Evolutionary conservation across 2,329 filamentous ascomycete species (phyloP).

Genomic region (Penicillium sp.): DNA sequence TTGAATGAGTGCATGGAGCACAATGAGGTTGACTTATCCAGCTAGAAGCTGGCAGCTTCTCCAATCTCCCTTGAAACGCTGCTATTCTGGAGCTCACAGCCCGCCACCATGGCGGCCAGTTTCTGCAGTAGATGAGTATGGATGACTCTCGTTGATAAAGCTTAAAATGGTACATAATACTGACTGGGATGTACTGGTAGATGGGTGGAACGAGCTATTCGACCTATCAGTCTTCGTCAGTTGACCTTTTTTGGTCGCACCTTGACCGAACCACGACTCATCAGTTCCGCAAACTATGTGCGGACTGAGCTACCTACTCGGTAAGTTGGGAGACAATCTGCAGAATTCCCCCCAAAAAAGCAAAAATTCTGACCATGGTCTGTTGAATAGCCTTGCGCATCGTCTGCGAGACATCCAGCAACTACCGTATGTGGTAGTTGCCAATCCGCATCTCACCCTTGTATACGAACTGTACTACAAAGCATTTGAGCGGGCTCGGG

Average conservation of each 20-base stretch:
- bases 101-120: slow-evolving; percentile 60
- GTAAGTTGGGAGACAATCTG: slow-evolving; percentile 43
- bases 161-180: neutral
- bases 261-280: slow-evolving; percentile 80
- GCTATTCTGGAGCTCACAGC: slow-evolving; percentile 30
- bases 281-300: slow-evolving; percentile 97
- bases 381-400: slow-evolving; percentile 70
- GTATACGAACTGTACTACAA: slow-evolving; percentile 97
- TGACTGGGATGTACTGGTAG: slow-evolving; percentile 48
- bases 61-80: slow-evolving; percentile 25
- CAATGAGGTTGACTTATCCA: slow-evolving; percentile 39
- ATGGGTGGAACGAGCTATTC: slow-evolving; percentile 89
- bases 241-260: slow-evolving; percentile 96
- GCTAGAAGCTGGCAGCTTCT: slow-evolving; percentile 35
- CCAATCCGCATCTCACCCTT: slow-evolving; percentile 89
- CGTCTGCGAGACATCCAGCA: slow-evolving; percentile 96
- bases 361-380: neutral
- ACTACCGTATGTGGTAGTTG: slow-evolving; percentile 90
- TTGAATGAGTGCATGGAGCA: slow-evolving; percentile 31
- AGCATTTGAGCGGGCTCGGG: slow-evolving; percentile 89
- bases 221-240: slow-evolving; percentile 94
- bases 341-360: too few species aligned
- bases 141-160: slow-evolving; percentile 28
- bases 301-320: slow-evolving; percentile 88
- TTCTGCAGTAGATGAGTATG: slow-evolving; percentile 59